phyloP scores from a whole-genome alignment of 2,329 filamentous ascomycete genomes.

The Fusarium mangiferae region DNA sequence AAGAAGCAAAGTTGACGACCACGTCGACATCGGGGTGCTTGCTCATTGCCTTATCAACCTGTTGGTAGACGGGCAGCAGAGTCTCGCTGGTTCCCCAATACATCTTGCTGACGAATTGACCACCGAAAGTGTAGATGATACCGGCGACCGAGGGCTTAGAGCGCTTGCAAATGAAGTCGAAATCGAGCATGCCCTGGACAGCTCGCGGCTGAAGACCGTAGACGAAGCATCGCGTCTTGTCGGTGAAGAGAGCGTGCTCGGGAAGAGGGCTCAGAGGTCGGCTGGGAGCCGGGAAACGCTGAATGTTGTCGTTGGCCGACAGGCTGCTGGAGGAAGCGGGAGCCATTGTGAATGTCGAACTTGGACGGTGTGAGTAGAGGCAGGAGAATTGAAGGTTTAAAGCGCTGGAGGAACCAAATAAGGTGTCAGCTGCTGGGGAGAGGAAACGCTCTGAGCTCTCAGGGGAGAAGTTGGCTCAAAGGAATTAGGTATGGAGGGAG shows the following conservation, averaged over 20 bases:
- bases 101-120: conserved; percentile 99
- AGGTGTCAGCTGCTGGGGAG: conserved; percentile 38
- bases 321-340: conserved; percentile 63
- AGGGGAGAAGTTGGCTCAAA: conserved; percentile 37
- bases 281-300: conserved; percentile 92
- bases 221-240: conserved; percentile 99
- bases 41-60: conserved; percentile 87
- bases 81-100: conserved; percentile 99
- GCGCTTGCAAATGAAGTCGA: conserved; percentile 99
- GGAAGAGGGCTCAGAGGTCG: conserved; percentile 89
- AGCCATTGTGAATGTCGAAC: conserved; percentile 60
- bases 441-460: conserved; percentile 43
- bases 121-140: conserved; percentile 99
- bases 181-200: conserved; percentile 95
- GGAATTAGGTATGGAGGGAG: conserved; percentile 43
- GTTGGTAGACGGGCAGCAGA: conserved; percentile 96
- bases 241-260: conserved; percentile 93
- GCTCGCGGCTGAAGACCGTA: conserved; percentile 98
- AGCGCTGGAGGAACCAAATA: conserved; percentile 38
- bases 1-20: conserved; percentile 99
- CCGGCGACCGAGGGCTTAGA: conserved; percentile 94
- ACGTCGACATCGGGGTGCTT: conserved; percentile 98
- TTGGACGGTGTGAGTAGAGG: conserved; percentile 37
- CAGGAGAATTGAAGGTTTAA: conserved; percentile 18
- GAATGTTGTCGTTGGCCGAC: conserved; percentile 98